These are phyloP conservation scores for Carnegiea gigantea DNA, from an alignment of 179 eudicot species.

Conservation along the genomic window DNA sequence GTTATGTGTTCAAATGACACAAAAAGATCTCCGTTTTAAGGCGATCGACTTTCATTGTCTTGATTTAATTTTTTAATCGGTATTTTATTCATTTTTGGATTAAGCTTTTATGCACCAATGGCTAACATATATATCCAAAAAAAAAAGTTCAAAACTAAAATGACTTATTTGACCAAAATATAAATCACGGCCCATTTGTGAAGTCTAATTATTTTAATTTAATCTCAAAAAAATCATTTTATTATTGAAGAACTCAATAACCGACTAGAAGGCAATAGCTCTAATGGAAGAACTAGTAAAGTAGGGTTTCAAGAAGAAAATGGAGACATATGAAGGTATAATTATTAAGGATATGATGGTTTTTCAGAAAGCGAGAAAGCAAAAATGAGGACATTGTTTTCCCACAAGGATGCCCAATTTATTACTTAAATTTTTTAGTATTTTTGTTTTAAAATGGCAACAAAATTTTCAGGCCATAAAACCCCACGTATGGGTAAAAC, in stretches of 20 bases:
- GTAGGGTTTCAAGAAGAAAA: neutral
- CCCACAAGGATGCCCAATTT: neutral
- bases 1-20: too few species aligned
- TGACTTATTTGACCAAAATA: too few species aligned
- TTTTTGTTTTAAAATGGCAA: neutral
- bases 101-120: too few species aligned
- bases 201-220: too few species aligned
- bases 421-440: neutral
- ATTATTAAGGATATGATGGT: neutral
- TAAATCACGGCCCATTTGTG: too few species aligned
- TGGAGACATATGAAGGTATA: conserved; percentile 10
- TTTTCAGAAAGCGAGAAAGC: neutral
- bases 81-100: too few species aligned
- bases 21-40: too few species aligned
- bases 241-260: neutral
- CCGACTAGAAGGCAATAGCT: neutral
- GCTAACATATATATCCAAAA: too few species aligned
- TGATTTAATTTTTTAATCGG: too few species aligned
- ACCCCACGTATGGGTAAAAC: neutral
- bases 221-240: too few species aligned
- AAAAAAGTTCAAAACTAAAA: too few species aligned
- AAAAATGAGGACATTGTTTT: neutral
- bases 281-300: neutral
- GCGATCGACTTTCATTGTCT: too few species aligned
- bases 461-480: neutral